Evolutionary conservation across 306 rosid genomes (phyloP).

Genomic region (Corylus avellana): DNA sequence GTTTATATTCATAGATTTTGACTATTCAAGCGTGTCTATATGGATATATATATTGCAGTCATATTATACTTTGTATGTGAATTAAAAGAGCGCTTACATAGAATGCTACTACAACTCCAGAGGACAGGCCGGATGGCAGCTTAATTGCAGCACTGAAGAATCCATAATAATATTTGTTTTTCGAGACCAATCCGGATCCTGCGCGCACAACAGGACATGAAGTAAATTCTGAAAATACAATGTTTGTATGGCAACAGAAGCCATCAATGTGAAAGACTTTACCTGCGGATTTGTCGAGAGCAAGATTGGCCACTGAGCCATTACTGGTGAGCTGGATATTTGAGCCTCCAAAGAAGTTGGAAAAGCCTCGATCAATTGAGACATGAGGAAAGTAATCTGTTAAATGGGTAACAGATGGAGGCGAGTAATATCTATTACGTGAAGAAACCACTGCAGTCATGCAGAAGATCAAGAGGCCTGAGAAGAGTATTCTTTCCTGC

Average conservation of each 20-base stretch:
- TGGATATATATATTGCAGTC: neutral
- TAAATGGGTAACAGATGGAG: constrained; percentile 63
- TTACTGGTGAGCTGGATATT: constrained; percentile 57
- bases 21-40: neutral
- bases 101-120: constrained; percentile 95
- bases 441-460: constrained; percentile 49
- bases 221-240: constrained; percentile 3
- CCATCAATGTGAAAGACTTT: neutral
- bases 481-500: constrained; percentile 33
- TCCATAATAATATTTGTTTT: constrained; percentile 63
- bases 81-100: constrained; percentile 63
- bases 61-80: neutral
- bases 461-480: constrained; percentile 41
- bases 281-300: constrained; percentile 85
- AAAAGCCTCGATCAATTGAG: constrained; percentile 46
- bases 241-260: neutral
- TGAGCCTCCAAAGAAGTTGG: constrained; percentile 61
- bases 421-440: constrained; percentile 44
- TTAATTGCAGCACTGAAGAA: constrained; percentile 96
- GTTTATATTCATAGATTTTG: neutral
- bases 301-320: constrained; percentile 77
- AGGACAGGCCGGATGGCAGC: constrained; percentile 79
- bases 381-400: constrained; percentile 72
- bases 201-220: neutral
- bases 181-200: constrained; percentile 85